Evolutionary conservation across 1,284 basidiomycete species (phyloP).

Genomic region (Puccinia polysora): DNA sequence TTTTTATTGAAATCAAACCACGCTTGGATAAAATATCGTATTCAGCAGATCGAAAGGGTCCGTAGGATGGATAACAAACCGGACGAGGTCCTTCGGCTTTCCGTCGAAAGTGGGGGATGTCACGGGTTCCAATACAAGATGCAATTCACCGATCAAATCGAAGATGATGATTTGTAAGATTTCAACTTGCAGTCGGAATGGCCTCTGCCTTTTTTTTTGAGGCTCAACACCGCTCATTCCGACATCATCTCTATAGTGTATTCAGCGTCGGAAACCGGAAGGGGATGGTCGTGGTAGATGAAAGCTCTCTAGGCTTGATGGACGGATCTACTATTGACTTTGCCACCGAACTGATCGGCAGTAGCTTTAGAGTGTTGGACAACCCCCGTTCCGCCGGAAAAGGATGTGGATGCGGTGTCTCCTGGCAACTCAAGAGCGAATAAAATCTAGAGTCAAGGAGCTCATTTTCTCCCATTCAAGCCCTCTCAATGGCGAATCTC

Average conservation of each 20-base stretch:
- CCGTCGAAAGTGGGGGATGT: conserved; percentile 82
- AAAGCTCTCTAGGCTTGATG: conserved; percentile 69
- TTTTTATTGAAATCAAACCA: neutral
- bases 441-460: too few species aligned
- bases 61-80: conserved; percentile 52
- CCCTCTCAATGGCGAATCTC: too few species aligned
- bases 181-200: neutral
- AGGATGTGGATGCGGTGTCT: conserved; percentile 85
- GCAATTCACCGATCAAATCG: conserved; percentile 63
- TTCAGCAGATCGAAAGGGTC: conserved; percentile 18
- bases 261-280: conserved; percentile 11
- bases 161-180: conserved; percentile 73
- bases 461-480: too few species aligned
- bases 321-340: conserved; percentile 81
- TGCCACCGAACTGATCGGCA: conserved; percentile 84
- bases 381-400: conserved; percentile 79
- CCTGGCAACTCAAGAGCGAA: too few species aligned
- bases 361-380: conserved; percentile 69
- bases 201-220: neutral
- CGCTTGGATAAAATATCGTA: neutral
- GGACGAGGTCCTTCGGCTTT: conserved; percentile 65
- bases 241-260: neutral
- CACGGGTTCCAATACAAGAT: conserved; percentile 91
- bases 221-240: neutral
- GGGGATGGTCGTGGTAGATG: conserved; percentile 65